Evolutionary conservation across 2,329 filamentous ascomycete species (phyloP), one percentile per base, ranked within the genome.

Genomic region (Boeremia exigua): DNA sequence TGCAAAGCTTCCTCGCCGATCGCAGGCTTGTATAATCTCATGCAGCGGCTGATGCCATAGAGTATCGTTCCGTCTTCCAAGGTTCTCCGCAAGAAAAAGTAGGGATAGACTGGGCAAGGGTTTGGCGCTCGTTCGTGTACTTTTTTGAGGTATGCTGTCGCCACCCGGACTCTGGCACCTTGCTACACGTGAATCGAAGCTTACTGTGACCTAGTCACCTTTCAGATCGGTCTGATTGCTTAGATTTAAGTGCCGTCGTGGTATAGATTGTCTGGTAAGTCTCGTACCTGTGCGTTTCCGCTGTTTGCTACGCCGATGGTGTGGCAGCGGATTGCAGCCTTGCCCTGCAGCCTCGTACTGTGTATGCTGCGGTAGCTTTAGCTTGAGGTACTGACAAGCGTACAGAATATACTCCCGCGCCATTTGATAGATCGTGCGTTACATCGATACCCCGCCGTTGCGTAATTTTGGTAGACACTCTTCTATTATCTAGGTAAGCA

Each of bases 91-190:
- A 58, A 62, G 65, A 67, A 73, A 74, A 72, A 75, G 62, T 76
- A 75, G 74, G 74, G 73, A 75, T 76, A 76, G 74, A 76, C 61
- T 67, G 72, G 73, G 75, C 63, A 74, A 75, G 71, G 73, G 63
- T 72, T 75, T 68, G 72, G 73, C 70, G 73, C 68, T 71, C 66
- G 57, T 73, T 58, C 52, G 42, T 56, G 40, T 43, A 51, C 53
- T 47, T 70, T 74, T 46, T 72, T 68, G 64, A 73, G 71, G 72
- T 75, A 74, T 58, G 66, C 56, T 40, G 34, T 56, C 45, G 54
- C 55, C 42, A 43, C 49, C 55, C 51, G 43, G 49, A 50, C 45
- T 36, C 46, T 48, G 43, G 43, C 43, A 52, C 50, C 27, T 34
- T 38, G 27, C 48, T 23, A 47, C 34, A 36, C 44, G 39, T 57